These are phyloP conservation scores for Globisporangium viniferum DNA, from an alignment of 352 stramenopile genomes.

Conservation along the genomic window DNA sequence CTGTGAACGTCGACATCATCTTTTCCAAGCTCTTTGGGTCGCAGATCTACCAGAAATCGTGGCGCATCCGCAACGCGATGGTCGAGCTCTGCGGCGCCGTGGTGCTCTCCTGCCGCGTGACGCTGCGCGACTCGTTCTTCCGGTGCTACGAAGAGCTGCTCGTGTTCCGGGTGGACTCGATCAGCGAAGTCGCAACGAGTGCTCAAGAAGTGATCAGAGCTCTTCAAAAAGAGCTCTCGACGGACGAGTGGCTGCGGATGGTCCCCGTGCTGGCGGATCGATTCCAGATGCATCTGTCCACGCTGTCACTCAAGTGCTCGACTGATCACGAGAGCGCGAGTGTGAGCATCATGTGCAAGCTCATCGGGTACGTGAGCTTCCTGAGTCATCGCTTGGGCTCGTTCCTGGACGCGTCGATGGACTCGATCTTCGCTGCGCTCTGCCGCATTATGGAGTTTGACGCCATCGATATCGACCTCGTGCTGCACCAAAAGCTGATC, in stretches of 20 bases:
- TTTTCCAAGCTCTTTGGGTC: conserved; percentile 59
- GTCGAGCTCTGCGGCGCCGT: conserved; percentile 60
- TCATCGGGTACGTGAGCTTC: conserved; percentile 68
- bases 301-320: conserved; percentile 53
- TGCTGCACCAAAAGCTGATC: conserved; percentile 48
- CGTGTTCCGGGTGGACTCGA: conserved; percentile 55
- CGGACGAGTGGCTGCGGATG: conserved; percentile 54
- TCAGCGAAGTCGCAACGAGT: conserved; percentile 24
- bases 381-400: conserved; percentile 33
- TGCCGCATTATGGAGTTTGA: conserved; percentile 56
- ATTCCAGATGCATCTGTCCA: conserved; percentile 71
- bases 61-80: conserved; percentile 57
- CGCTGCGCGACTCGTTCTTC: conserved; percentile 62
- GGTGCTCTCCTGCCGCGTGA: conserved; percentile 44
- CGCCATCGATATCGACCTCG: conserved; percentile 67
- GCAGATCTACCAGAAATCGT: conserved; percentile 35
- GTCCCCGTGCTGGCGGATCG: conserved; percentile 57
- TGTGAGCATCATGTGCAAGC: conserved; percentile 55
- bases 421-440: conserved; percentile 45
- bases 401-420: conserved; percentile 52
- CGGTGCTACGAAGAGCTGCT: conserved; percentile 78
- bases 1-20: conserved; percentile 62
- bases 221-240: conserved; percentile 27
- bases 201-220: conserved; percentile 16
- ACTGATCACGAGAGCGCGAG: conserved; percentile 63